Conservation (phyloP, 2,329 filamentous ascomycete genomes). For the Pseudocercospora crystallina region DNA sequence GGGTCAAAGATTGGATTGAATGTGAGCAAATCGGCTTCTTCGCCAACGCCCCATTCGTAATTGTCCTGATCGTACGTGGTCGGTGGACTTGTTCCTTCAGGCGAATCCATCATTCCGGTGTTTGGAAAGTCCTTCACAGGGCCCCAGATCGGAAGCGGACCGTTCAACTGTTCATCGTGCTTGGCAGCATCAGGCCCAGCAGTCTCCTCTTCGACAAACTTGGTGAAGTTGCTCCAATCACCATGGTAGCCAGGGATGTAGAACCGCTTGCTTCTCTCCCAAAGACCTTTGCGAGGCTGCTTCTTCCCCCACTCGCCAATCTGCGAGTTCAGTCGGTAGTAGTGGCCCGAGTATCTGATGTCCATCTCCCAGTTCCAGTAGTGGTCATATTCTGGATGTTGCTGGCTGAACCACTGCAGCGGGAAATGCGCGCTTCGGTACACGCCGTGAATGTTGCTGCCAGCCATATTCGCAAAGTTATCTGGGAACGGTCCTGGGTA, state of each 20-base stretch:
- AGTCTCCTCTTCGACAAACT: slow-evolving; percentile 61
- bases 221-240: slow-evolving; percentile 66
- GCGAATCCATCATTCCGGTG: slow-evolving; percentile 55
- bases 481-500: slow-evolving; percentile 86
- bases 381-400: slow-evolving; percentile 53
- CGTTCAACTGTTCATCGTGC: slow-evolving; percentile 53
- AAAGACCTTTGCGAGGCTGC: slow-evolving; percentile 70
- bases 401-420: slow-evolving; percentile 53
- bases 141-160: slow-evolving; percentile 65
- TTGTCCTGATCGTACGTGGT: slow-evolving; percentile 60
- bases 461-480: slow-evolving; percentile 63
- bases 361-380: slow-evolving; percentile 92
- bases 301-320: slow-evolving; percentile 63
- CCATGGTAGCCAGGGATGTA: slow-evolving; percentile 71
- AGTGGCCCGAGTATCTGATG: slow-evolving; percentile 74
- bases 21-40: slow-evolving; percentile 72
- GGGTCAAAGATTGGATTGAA: slow-evolving; percentile 80
- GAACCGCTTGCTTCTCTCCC: slow-evolving; percentile 72
- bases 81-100: slow-evolving; percentile 64
- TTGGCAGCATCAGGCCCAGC: slow-evolving; percentile 47
- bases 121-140: slow-evolving; percentile 46
- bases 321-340: slow-evolving; percentile 75
- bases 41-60: slow-evolving; percentile 73
- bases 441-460: slow-evolving; percentile 75
- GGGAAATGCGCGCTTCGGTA: slow-evolving; percentile 66